Evolutionary conservation across 2,329 filamentous ascomycete genomes (phyloP), one percentile per base, ranked within the genome.

Genomic region (Exophiala xenobiotica): DNA sequence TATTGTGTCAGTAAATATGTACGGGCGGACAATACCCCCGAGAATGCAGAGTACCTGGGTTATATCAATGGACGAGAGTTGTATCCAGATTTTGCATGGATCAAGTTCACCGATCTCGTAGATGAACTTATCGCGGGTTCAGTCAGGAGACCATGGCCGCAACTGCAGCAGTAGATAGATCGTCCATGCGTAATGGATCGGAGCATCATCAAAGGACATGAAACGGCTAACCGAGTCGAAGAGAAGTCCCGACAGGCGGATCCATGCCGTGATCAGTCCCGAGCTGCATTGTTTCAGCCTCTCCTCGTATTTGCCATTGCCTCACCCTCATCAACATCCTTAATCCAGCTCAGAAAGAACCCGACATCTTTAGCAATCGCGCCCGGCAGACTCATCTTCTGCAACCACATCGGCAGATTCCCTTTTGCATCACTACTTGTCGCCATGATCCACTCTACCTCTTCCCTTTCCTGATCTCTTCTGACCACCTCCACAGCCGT

Each of bases 381-480:
- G 1, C 76, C 77, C 1, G 83, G 80, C 42, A 88, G 74, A 3
- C 78, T 81, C 65, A 80, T 62, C 55, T 81, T 83, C 73, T 90
- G 87, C 59, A 86, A 65, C 73, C 76, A 83, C 65, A 77, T 73
- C 0, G 88, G 88, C 49, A 91, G 63, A 22, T 77, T 67, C 0
- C 88, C 88, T 47, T 77, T 76, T 0, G 87, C 87, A 65, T 91
- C 80, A 53, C 83, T 86, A 8, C 83, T 79, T 7, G 87, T 91
- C 6, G 82, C 86, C 86, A 92, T 91, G 51, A 85, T 73, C 88
- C 88, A 93, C 67, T 86, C 83, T 40, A 88, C 75, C 4, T 68
- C 64, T 22, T 24, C 26, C 45, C 38, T 45, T 24, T 12, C 27
- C 4, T 3, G 35, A 23, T 46, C 22, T 11, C 51, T 54, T 19